These are phyloP conservation scores for Annulohypoxylon truncatum DNA, from an alignment of 2,329 filamentous ascomycete genomes.

Conservation along the genomic window DNA sequence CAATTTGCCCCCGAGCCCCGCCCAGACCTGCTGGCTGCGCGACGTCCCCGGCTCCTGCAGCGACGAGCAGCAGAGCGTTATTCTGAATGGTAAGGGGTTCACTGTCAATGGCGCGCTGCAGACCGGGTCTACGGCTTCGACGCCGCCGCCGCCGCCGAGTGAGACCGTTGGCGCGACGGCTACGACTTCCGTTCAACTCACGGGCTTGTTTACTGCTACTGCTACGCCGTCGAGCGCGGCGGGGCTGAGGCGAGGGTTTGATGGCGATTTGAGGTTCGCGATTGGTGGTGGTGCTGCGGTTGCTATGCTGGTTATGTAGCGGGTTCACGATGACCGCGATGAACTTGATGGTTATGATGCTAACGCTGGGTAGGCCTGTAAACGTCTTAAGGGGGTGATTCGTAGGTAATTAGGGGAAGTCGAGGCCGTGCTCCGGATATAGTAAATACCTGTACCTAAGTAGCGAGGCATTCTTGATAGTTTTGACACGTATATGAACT, in stretches of 20 bases:
- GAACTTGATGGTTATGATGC: no score
- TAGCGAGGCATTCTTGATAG: background rate
- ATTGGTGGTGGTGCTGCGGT: conserved; percentile 12
- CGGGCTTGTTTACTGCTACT: conserved; percentile 32
- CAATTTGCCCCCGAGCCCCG: conserved; percentile 55
- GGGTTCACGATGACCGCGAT: background rate
- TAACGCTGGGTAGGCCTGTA: background rate
- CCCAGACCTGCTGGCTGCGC: conserved; percentile 67
- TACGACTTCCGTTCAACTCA: conserved; percentile 15
- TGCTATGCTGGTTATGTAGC: conserved; percentile 9
- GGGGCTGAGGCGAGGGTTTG: background rate
- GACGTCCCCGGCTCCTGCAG: conserved; percentile 62
- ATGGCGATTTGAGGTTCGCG: background rate
- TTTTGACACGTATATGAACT: background rate
- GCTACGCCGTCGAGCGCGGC: conserved; percentile 30
- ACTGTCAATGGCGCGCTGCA: conserved; percentile 39
- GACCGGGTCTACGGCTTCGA: conserved; percentile 15
- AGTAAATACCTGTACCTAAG: conserved; percentile 6
- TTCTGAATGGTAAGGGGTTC: conserved; percentile 27
- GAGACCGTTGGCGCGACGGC: background rate
- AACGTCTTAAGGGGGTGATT: background rate
- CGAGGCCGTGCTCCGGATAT: background rate
- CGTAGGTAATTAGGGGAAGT: background rate
- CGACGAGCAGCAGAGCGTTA: conserved; percentile 54
- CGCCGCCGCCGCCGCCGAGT: conserved; percentile 5